phyloP scores from a whole-genome alignment of 2,329 filamentous ascomycete genomes.

The Eutypella sp. region DNA sequence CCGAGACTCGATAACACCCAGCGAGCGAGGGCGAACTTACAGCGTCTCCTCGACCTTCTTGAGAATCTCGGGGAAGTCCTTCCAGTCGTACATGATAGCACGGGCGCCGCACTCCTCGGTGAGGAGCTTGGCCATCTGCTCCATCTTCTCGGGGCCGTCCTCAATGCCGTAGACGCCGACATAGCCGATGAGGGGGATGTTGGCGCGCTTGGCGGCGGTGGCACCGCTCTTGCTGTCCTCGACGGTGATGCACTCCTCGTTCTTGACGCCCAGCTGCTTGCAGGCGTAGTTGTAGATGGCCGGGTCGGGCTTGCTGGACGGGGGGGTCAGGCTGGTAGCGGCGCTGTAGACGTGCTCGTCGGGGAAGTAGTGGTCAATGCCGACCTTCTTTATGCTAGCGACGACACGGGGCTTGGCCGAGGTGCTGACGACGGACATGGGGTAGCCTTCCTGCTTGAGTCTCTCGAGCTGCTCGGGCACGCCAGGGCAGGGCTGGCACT shows the following conservation, averaged over 20 bases:
- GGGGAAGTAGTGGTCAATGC: slow-evolving; percentile 64
- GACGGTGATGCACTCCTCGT: slow-evolving; percentile 62
- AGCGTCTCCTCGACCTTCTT: slow-evolving; percentile 29
- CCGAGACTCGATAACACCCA: not conserved
- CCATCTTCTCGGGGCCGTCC: slow-evolving; percentile 43
- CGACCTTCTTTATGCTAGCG: slow-evolving; percentile 63
- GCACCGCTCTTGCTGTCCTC: slow-evolving; percentile 72
- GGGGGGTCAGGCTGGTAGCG: slow-evolving; percentile 59
- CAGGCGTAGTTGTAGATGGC: slow-evolving; percentile 69
- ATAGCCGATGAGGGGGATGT: slow-evolving; percentile 68
- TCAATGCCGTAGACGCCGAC: slow-evolving; percentile 51
- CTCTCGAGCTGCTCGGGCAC: slow-evolving; percentile 55
- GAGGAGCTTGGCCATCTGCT: slow-evolving; percentile 51
- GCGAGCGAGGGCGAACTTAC: slow-evolving; percentile 23
- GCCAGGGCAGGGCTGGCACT: slow-evolving; percentile 56
- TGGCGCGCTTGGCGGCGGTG: slow-evolving; percentile 62
- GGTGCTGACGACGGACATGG: slow-evolving; percentile 65
- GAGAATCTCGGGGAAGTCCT: slow-evolving; percentile 32
- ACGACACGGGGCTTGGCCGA: slow-evolving; percentile 64
- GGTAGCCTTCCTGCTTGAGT: slow-evolving; percentile 54
- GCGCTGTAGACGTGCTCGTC: slow-evolving; percentile 65
- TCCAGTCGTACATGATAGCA: slow-evolving; percentile 46
- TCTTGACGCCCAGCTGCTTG: slow-evolving; percentile 58
- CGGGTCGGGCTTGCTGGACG: slow-evolving; percentile 72
- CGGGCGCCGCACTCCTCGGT: slow-evolving; percentile 44